Evolutionary conservation across 1,139 yeast genomes (phyloP), one percentile per base, ranked within the genome.

Genomic region (Scheffersomyces segobiensis): DNA sequence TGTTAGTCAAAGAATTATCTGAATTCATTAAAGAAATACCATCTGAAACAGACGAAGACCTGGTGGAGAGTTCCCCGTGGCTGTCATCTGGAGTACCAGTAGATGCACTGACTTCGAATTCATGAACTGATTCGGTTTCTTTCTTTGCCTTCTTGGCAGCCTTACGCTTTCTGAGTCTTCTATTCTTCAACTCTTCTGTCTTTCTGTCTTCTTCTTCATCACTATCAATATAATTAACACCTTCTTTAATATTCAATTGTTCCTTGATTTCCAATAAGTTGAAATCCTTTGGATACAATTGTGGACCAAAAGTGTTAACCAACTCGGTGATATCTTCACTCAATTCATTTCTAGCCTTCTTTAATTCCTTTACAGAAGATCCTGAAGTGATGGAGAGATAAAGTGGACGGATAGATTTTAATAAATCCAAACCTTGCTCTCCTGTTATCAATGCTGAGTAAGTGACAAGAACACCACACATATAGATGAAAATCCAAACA

Each of bases 381-480:
- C 87, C 85, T 54, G 86, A 82, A 5, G 83, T 83, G 50, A 93
- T 74, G 1, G 97, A 89, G 52, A 93, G 76, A 69, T 92, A 89
- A 55, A 93, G 76, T 0, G 98, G 98, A 62, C 93, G 82, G 61
- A 93, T 76, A 5, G 96, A 87, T 70, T 93, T 92, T 72, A 89
- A 85, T 55, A 91, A 80, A 70, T 95, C 98, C 85, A 91, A 81
- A 21, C 99, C 98, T 63, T 89, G 91, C 69, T 95, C 99, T 55
- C 99, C 98, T 57, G 93, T 87, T 24, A 91, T 81, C 63, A 95
- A 80, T 0, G 98, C 97, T 22, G 97, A 87, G 71, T 91, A 93
- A 0, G 98, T 91, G 32, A 93, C 86, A 49, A 83, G 71, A 0
- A 89, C 92, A 59, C 95, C 85, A 55, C 84, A 73, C 52, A 83